Conservation (phyloP, 164 flowering plant species). For the Dillenia turbinata region DNA sequence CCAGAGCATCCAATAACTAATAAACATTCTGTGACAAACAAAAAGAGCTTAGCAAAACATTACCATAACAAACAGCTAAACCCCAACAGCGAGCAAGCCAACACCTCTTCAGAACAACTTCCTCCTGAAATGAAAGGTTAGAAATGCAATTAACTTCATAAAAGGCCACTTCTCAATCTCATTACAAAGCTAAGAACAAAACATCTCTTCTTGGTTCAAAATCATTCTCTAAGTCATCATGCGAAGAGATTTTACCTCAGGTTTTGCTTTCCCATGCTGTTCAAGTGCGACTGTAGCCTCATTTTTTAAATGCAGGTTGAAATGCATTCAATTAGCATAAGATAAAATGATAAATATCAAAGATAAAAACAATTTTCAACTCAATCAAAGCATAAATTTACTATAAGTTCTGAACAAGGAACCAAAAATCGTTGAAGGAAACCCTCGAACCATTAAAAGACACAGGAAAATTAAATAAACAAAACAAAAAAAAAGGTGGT, state of each 20-base stretch:
- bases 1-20: too few relatives aligned
- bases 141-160: conserved; percentile 3
- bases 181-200: conserved; percentile 18
- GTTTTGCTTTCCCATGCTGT: conserved; percentile 76
- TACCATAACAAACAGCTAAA: conserved; percentile 90
- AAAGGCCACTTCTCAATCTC: background rate
- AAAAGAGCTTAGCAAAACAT: conserved; percentile 10
- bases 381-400: conserved; percentile 14
- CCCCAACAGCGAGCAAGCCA: conserved; percentile 99
- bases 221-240: conserved; percentile 90
- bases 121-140: conserved; percentile 58
- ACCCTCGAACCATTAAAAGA: conserved; percentile 1
- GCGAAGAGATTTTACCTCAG: conserved; percentile 85
- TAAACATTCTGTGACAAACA: background rate
- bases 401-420: conserved; percentile 56
- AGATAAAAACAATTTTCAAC: conserved; percentile 9
- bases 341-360: background rate
- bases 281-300: conserved; percentile 55
- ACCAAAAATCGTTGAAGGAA: too few relatives aligned
- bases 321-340: conserved; percentile 8
- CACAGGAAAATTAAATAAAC: too few relatives aligned
- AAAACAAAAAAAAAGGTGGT: background rate
- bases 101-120: conserved; percentile 97
- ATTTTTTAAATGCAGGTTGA: conserved; percentile 57
- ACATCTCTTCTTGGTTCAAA: conserved; percentile 96